Conservation (phyloP, 345 rosid species). For the Punica granatum region DNA sequence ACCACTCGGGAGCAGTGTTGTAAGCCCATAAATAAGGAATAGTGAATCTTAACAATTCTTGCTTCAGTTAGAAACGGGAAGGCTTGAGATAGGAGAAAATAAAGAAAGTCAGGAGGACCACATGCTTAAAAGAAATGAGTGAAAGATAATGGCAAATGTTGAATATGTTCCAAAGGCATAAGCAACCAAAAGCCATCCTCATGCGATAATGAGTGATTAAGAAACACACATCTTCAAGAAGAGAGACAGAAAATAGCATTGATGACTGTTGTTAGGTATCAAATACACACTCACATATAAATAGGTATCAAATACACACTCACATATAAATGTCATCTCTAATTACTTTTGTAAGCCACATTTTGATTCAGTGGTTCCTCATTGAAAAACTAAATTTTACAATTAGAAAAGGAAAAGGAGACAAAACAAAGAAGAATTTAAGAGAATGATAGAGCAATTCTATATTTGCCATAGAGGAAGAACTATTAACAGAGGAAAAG, state of each 20-base stretch:
- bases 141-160: neutral
- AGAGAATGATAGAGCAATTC: neutral
- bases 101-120: neutral
- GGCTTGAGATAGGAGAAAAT: neutral
- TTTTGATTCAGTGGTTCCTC: too few species aligned
- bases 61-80: neutral
- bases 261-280: neutral
- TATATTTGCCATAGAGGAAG: neutral
- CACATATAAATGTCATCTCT: too few species aligned
- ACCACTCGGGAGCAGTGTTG: neutral
- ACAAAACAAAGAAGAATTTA: too few species aligned
- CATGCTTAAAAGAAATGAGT: neutral
- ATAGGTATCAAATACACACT: neutral
- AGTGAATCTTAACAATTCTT: neutral
- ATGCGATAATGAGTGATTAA: neutral
- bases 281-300: too few species aligned
- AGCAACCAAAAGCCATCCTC: neutral
- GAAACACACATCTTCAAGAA: neutral
- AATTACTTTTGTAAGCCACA: too few species aligned
- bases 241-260: neutral
- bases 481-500: neutral
- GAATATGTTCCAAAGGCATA: too few species aligned
- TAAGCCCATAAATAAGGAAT: neutral
- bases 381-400: too few species aligned
- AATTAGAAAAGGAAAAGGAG: too few species aligned